These are phyloP conservation scores for Cetradonia linearis DNA, from an alignment of 495 filamentous ascomycete genomes.

Conservation along the genomic window DNA sequence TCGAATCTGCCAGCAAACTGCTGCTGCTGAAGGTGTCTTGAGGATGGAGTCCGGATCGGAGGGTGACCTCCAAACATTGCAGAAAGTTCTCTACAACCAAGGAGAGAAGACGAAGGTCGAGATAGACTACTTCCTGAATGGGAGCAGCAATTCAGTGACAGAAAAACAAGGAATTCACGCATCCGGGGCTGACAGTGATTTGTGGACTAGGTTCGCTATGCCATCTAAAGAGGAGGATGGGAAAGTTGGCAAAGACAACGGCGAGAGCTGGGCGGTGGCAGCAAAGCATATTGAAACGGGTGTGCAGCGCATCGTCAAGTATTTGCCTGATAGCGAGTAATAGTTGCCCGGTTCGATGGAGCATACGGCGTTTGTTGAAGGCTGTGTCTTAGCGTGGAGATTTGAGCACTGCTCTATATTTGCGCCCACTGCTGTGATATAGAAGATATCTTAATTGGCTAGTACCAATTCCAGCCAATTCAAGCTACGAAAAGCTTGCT, in stretches of 20 bases:
- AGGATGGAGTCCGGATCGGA: constrained; percentile 11
- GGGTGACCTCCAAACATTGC: constrained; percentile 12
- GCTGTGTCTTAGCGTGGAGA: background rate
- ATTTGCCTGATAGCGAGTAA: constrained; percentile 16
- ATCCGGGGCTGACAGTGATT: background rate
- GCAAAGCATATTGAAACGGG: constrained; percentile 31
- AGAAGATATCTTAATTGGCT: background rate
- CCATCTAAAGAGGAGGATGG: background rate
- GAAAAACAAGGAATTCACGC: background rate
- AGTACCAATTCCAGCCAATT: background rate
- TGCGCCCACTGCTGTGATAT: background rate
- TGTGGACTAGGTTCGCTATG: constrained; percentile 13
- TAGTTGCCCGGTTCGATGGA: background rate
- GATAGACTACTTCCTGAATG: background rate
- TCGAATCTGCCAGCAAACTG: constrained; percentile 10
- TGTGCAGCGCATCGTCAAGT: constrained; percentile 28
- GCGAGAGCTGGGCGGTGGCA: constrained; percentile 23
- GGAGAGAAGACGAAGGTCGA: constrained; percentile 9
- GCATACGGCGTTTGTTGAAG: background rate
- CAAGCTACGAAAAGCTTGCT: too few species aligned
- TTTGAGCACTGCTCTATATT: background rate
- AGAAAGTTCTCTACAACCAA: constrained; percentile 8
- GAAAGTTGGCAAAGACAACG: background rate
- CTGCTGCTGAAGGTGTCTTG: background rate
- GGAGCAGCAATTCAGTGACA: background rate